phyloP scores from a whole-genome alignment of 305 asterid genomes.

The Fraxinus greggii region DNA sequence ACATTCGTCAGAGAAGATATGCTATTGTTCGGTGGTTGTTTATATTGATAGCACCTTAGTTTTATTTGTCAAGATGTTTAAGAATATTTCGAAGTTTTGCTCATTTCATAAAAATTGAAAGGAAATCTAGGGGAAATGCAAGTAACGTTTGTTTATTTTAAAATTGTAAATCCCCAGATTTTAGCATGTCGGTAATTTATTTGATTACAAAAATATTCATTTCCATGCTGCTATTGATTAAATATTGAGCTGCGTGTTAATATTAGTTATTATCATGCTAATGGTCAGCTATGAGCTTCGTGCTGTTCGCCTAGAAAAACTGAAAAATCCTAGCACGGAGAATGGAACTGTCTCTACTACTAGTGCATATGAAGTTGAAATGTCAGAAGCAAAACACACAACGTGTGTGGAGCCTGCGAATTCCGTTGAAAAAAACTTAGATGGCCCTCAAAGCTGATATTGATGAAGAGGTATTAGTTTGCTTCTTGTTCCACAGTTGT shows the following conservation, averaged over 20 bases:
- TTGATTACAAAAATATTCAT: background rate
- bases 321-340: slow-evolving; percentile 47
- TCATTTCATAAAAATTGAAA: background rate
- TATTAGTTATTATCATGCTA: slow-evolving; percentile 23
- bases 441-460: slow-evolving; percentile 22
- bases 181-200: background rate
- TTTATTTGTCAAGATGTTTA: too few relatives aligned
- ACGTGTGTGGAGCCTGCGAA: slow-evolving; percentile 25
- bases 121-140: background rate
- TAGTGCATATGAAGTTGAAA: slow-evolving; percentile 70
- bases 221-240: background rate
- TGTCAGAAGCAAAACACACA: slow-evolving; percentile 71
- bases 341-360: slow-evolving; percentile 38
- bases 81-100: background rate
- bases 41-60: too few relatives aligned
- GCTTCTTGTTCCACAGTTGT: slow-evolving; percentile 20
- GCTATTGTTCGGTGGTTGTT: too few relatives aligned
- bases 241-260: background rate
- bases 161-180: background rate
- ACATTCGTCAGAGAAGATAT: too few relatives aligned
- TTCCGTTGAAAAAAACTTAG: slow-evolving; percentile 36
- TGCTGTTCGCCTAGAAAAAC: slow-evolving; percentile 64
- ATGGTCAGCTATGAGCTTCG: slow-evolving; percentile 68
- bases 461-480: slow-evolving; percentile 34
- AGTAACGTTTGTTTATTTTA: background rate